Evolutionary conservation across 192 early-diverging fungal species (phyloP).

Genomic region (Kappamyces sp.): DNA sequence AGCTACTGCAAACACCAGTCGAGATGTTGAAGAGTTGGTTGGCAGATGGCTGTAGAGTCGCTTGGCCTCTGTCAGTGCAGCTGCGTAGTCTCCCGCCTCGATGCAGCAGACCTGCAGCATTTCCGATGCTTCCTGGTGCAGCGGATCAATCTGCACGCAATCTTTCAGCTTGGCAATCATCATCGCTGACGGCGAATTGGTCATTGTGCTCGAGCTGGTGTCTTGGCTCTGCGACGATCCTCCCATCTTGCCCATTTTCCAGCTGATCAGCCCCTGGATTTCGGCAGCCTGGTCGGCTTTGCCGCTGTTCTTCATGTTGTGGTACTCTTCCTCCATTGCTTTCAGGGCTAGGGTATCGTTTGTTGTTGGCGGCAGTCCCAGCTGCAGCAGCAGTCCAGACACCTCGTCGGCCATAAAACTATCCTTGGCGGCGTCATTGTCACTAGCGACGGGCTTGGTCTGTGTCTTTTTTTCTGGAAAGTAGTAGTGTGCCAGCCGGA

Average conservation of each 20-base stretch:
- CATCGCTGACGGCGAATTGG: too few relatives aligned
- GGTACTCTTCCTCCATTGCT: constrained; percentile 47
- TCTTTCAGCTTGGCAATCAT: too few relatives aligned
- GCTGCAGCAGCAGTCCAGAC: constrained; percentile 35
- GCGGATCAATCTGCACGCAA: too few relatives aligned
- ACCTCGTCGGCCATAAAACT: constrained; percentile 46
- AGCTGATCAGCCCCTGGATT: constrained; percentile 35
- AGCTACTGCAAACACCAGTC: too few relatives aligned
- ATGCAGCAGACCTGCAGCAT: neutral
- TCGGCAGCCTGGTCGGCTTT: constrained; percentile 38
- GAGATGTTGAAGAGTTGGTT: too few relatives aligned
- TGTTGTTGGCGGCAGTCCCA: constrained; percentile 31
- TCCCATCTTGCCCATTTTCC: constrained; percentile 33
- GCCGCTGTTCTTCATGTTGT: constrained; percentile 23
- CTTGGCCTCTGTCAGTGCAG: constrained; percentile 3
- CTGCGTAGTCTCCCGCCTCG: neutral
- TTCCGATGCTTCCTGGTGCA: neutral
- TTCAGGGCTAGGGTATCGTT: constrained; percentile 33
- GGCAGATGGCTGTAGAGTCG: too few relatives aligned
- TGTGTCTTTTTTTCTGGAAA: neutral
- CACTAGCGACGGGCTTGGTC: constrained; percentile 14
- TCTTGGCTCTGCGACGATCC: too few relatives aligned
- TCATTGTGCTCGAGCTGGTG: too few relatives aligned
- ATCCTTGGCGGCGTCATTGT: constrained; percentile 28
- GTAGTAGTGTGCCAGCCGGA: neutral